Evolutionary conservation across 148 eudicot species (phyloP).

Genomic region (Pouteria glomerata): DNA sequence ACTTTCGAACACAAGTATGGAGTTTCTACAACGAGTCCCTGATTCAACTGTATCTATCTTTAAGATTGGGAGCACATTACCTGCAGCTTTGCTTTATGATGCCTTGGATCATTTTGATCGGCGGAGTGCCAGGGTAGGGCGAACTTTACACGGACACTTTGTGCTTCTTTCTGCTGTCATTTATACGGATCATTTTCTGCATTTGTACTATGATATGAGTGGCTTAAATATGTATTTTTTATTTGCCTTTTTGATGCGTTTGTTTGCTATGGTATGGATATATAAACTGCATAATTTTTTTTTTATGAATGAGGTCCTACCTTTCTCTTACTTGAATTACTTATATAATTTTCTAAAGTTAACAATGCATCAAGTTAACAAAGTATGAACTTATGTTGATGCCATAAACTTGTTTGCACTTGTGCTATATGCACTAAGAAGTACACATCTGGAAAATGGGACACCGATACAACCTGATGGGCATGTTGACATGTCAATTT

Average conservation of each 20-base stretch:
- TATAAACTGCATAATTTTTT: too few species aligned
- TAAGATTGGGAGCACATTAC: slow-evolving; percentile 92
- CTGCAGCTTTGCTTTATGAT: slow-evolving; percentile 94
- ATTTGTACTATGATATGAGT: not conserved
- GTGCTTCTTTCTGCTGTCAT: not conserved
- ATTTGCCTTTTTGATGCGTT: not conserved
- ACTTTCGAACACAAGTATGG: slow-evolving; percentile 86
- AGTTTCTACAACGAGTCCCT: slow-evolving; percentile 92
- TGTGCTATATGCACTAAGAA: not conserved
- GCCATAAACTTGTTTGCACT: not conserved
- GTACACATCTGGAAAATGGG: not conserved
- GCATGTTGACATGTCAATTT: too few species aligned
- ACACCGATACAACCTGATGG: too few species aligned
- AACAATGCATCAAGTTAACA: too few species aligned
- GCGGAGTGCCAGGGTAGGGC: slow-evolving; percentile 86
- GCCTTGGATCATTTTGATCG: slow-evolving; percentile 96
- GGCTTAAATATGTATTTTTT: not conserved
- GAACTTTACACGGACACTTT: not conserved
- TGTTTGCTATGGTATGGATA: too few species aligned
- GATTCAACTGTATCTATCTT: slow-evolving; percentile 92
- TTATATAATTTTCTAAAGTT: not conserved
- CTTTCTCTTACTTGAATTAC: not conserved
- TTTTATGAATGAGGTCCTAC: not conserved
- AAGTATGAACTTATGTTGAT: not conserved
- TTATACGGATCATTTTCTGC: not conserved